Evolutionary conservation across 306 rosid genomes (phyloP).

Genomic region (Begonia masoniana): DNA sequence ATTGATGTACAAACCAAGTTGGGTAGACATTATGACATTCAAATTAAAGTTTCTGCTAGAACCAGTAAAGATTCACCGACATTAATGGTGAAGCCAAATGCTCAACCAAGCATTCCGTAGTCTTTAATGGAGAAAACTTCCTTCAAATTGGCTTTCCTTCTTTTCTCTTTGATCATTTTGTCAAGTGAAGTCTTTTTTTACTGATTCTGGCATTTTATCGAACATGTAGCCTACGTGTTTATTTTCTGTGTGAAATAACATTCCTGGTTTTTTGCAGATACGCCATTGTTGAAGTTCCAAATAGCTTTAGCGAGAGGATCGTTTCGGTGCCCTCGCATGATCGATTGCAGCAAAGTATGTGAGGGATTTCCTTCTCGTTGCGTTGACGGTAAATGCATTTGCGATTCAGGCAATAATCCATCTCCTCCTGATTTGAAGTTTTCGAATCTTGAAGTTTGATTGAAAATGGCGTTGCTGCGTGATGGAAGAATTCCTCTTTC

Average conservation of each 20-base stretch:
- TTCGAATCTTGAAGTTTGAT: no score
- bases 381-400: slow-evolving; percentile 8
- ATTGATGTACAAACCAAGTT: no score
- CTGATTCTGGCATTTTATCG: background rate
- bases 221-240: background rate
- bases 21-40: no score
- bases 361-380: slow-evolving; percentile 16
- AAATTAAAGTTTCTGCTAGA: no score
- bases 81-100: no score
- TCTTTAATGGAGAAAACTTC: background rate
- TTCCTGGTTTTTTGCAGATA: background rate
- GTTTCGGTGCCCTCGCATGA: slow-evolving; percentile 10
- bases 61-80: no score
- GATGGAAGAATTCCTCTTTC: no score
- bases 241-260: background rate
- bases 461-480: no score
- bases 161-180: background rate
- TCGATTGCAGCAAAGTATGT: slow-evolving; percentile 12
- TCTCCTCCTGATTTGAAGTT: background rate
- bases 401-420: background rate
- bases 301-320: slow-evolving; percentile 8
- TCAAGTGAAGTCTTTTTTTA: background rate
- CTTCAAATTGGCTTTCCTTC: background rate
- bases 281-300: slow-evolving; percentile 4
- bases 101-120: no score